Evolutionary conservation across 208 protist genomes (phyloP).

Genomic region (Crithidia mellificae): DNA sequence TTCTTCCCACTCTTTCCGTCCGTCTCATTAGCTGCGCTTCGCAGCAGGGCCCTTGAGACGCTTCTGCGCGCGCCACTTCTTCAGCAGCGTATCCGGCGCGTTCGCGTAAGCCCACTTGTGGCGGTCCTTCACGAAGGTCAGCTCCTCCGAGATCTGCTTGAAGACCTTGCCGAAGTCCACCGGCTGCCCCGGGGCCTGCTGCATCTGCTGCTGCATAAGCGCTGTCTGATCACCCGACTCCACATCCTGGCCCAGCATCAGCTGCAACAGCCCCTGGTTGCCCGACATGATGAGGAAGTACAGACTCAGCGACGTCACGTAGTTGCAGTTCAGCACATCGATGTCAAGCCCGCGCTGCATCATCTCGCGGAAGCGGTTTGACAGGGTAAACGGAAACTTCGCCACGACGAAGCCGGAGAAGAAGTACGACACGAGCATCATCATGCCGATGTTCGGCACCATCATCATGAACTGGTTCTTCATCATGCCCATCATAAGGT

Average conservation of each 20-base stretch:
- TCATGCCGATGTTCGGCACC: conserved; percentile 95
- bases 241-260: conserved; percentile 88
- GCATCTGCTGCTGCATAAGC: conserved; percentile 67
- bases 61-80: conserved; percentile 51
- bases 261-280: conserved; percentile 90
- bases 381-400: conserved; percentile 96
- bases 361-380: conserved; percentile 92
- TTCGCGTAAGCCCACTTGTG: conserved; percentile 75
- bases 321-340: conserved; percentile 92
- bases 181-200: conserved; percentile 50
- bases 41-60: conserved; percentile 20
- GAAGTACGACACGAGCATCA: conserved; percentile 96
- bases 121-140: conserved; percentile 69
- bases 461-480: conserved; percentile 95
- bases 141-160: conserved; percentile 70
- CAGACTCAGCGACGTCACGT: conserved; percentile 95
- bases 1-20: too few species aligned
- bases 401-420: conserved; percentile 97
- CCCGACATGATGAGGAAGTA: conserved; percentile 97
- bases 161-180: conserved; percentile 84
- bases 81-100: conserved; percentile 64
- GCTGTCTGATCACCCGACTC: conserved; percentile 40
- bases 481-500: conserved; percentile 93
- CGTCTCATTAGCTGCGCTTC: conserved; percentile 23
- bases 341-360: conserved; percentile 96